Base-by-base conservation (phyloP, 2,329 filamentous ascomycete genomes). In the Hypoxylon sp. region DNA sequence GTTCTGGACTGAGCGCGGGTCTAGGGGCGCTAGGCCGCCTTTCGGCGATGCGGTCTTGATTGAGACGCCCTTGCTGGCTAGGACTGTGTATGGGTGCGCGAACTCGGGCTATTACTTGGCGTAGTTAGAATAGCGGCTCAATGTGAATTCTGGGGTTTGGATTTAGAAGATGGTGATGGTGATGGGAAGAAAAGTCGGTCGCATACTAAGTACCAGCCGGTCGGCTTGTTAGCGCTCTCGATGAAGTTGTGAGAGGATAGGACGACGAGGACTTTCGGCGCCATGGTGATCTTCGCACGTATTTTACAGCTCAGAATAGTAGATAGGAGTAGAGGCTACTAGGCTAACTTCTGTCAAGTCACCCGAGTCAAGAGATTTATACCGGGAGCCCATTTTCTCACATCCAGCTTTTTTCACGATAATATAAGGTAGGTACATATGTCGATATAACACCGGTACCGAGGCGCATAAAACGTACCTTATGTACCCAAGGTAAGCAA, bases 121-220 rank as follows among this genome's bases (percentile, higher is more conserved):
- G 3, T 1, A 30, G 21, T 68, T 48, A 60, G 46, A 28, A 11
- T 32, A 4, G 2, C 28, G n/a, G 14, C 7, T 28, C 13, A 14
- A 36, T 9, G 14, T 3, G 25, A 7, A 4, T 23, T 19, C 5
- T 13, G 14, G 2, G 7, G 21, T 51, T 23, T 23, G 23, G 23
- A n/a, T n/a, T 19, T n/a, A 30, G 46, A 56, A 34, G n/a, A 45
- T 13, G 23, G 7, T 7, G 5, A 11, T 9, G 19, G 7, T 51
- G n/a, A 28, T n/a, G n/a, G n/a, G 36, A 34, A 2, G 19, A 21
- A 9, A 2, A 25, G 53, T 6, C 17, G 30, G 59, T 4, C 45
- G 68, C 81, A 52, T 81, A 90, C 88, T 74, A 93, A 81, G 76
- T 88, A 93, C 91, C 91, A 93, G 70, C 91, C 91, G 0, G 90